Evolutionary conservation across 257 asterid species (phyloP).

Genomic region (Salvia splendens): DNA sequence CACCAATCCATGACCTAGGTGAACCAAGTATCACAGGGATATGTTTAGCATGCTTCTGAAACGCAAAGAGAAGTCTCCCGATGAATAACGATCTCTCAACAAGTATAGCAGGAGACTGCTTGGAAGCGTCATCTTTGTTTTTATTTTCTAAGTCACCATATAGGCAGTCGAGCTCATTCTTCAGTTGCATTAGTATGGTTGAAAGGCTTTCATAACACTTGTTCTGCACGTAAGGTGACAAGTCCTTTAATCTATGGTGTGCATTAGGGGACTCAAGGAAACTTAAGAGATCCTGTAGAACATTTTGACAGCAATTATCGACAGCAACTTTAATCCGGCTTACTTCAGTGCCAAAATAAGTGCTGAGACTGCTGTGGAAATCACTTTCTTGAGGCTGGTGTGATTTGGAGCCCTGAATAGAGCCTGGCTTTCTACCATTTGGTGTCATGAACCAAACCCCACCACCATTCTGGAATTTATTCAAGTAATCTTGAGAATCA

Average conservation of each 20-base stretch:
- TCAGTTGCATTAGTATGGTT: conserved; percentile 59
- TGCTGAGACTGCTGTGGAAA: conserved; percentile 64
- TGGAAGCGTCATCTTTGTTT: conserved; percentile 45
- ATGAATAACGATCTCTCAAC: conserved; percentile 87
- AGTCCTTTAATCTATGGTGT: conserved; percentile 69
- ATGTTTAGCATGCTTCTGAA: conserved; percentile 92
- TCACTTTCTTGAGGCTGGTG: conserved; percentile 76
- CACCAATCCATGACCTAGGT: conserved; percentile 87
- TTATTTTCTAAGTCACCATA: conserved; percentile 51
- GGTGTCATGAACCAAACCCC: conserved; percentile 93
- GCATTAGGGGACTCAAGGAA: conserved; percentile 95
- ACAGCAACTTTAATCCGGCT: conserved; percentile 87
- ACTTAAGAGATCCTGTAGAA: conserved; percentile 77
- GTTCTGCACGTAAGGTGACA: conserved; percentile 80
- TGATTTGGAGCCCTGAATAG: conserved; percentile 51
- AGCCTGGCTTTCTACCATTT: conserved; percentile 52
- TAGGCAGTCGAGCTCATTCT: conserved; percentile 70
- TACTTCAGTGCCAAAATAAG: conserved; percentile 89
- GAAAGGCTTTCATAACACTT: conserved; percentile 79
- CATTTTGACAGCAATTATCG: conserved; percentile 75
- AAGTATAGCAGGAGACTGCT: conserved; percentile 58
- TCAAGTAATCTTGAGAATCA: conserved; percentile 60
- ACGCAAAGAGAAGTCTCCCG: conserved; percentile 90
- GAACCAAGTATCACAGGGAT: conserved; percentile 91
- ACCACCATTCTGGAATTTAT: conserved; percentile 59